These are phyloP conservation scores for Blumeria hordei DNA, from an alignment of 2,329 filamentous ascomycete species.

Conservation along the genomic window DNA sequence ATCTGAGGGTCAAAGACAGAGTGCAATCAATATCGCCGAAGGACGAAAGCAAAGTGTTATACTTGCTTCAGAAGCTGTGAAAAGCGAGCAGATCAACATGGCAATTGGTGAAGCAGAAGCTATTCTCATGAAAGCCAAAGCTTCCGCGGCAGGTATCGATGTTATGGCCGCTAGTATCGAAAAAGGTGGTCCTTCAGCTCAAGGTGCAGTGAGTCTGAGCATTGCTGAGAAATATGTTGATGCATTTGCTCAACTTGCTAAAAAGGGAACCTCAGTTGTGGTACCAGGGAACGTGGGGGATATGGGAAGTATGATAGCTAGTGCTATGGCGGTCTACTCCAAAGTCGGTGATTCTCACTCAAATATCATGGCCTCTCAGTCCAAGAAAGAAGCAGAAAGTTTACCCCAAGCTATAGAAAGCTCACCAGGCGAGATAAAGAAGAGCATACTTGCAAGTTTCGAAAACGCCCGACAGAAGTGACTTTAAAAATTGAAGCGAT, in stretches of 20 bases:
- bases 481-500: no score
- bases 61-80: conserved; percentile 75
- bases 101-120: conserved; percentile 86
- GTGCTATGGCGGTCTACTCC: conserved; percentile 81
- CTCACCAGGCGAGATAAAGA: conserved; percentile 19
- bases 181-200: conserved; percentile 48
- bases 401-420: conserved; percentile 9
- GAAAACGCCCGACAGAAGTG: conserved; percentile 14
- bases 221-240: conserved; percentile 98
- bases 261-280: conserved; percentile 85
- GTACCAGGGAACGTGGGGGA: conserved; percentile 95
- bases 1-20: conserved; percentile 88
- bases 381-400: conserved; percentile 7
- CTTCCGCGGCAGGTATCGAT: conserved; percentile 73
- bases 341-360: conserved; percentile 70
- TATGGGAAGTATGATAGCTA: conserved; percentile 90
- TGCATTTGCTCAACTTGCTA: conserved; percentile 75
- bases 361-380: conserved; percentile 27
- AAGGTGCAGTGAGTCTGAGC: conserved; percentile 61
- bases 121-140: conserved; percentile 62
- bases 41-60: conserved; percentile 94
- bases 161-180: conserved; percentile 56
- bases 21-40: conserved; percentile 96
- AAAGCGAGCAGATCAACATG: conserved; percentile 77
- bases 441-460: conserved; percentile 24